These are phyloP conservation scores for Canna indica DNA, from an alignment of 176 grass and related monocot genomes.

Conservation along the genomic window DNA sequence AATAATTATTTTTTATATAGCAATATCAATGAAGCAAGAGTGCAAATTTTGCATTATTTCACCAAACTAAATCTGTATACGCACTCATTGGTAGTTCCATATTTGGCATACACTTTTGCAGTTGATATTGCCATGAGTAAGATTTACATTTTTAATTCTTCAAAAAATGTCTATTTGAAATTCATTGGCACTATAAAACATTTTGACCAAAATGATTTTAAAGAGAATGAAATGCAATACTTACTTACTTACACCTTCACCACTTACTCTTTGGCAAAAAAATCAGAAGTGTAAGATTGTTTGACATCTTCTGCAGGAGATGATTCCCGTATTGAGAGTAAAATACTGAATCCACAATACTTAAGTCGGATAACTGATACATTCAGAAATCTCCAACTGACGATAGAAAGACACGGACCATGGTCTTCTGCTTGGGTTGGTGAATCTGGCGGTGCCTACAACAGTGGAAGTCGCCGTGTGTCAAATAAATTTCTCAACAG, in stretches of 20 bases:
- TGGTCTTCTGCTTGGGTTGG: slow-evolving; percentile 67
- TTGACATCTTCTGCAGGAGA: slow-evolving; percentile 28
- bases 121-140: too few relatives aligned
- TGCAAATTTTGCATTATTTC: background rate
- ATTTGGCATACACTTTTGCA: too few relatives aligned
- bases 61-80: too few relatives aligned
- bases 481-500: slow-evolving; percentile 69
- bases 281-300: too few relatives aligned
- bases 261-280: too few relatives aligned
- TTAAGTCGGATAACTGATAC: slow-evolving; percentile 40
- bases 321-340: slow-evolving; percentile 44
- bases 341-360: slow-evolving; percentile 54
- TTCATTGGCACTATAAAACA: too few relatives aligned
- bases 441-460: slow-evolving; percentile 67
- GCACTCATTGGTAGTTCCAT: too few relatives aligned
- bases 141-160: too few relatives aligned
- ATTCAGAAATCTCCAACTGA: slow-evolving; percentile 58
- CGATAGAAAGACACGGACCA: slow-evolving; percentile 56
- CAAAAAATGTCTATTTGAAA: too few relatives aligned
- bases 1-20: background rate
- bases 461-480: slow-evolving; percentile 45
- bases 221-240: too few relatives aligned
- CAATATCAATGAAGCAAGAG: background rate
- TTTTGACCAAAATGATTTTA: too few relatives aligned
- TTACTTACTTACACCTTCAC: too few relatives aligned